These are phyloP conservation scores for Phialophora verrucosa DNA, from an alignment of 2,329 filamentous ascomycete species.

Conservation along the genomic window DNA sequence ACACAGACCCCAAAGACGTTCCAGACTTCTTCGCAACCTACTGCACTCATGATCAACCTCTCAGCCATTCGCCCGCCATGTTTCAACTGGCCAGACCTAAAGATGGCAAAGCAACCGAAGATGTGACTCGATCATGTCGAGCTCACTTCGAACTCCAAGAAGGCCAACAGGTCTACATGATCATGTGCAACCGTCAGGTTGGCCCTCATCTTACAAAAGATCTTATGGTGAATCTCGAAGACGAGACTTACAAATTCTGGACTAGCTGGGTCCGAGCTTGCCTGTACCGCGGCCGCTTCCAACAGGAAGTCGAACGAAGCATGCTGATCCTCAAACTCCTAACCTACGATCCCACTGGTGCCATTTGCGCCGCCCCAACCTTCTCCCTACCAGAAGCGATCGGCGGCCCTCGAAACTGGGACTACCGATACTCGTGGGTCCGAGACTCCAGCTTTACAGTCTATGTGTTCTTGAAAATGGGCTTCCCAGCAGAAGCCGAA, in stretches of 20 bases:
- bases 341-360: slow-evolving; percentile 78
- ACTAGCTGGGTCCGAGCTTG: slow-evolving; percentile 73
- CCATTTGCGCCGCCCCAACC: slow-evolving; percentile 76
- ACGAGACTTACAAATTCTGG: slow-evolving; percentile 74
- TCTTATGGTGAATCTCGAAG: slow-evolving; percentile 53
- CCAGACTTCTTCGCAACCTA: slow-evolving; percentile 33
- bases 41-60: slow-evolving; percentile 26
- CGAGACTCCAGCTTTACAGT: slow-evolving; percentile 78
- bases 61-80: slow-evolving; percentile 20
- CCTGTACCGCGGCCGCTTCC: slow-evolving; percentile 73
- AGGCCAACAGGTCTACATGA: slow-evolving; percentile 34
- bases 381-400: slow-evolving; percentile 79
- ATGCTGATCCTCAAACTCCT: slow-evolving; percentile 77
- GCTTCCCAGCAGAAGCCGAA: slow-evolving; percentile 76
- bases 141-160: slow-evolving; percentile 33
- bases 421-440: slow-evolving; percentile 70
- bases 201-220: slow-evolving; percentile 31
- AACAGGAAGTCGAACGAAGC: slow-evolving; percentile 72
- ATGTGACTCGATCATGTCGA: slow-evolving; percentile 12
- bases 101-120: slow-evolving; percentile 1
- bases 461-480: slow-evolving; percentile 75
- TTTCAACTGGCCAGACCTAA: slow-evolving; percentile 22
- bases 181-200: slow-evolving; percentile 32
- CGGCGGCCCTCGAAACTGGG: slow-evolving; percentile 65
- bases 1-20: slow-evolving; percentile 12